Conservation (phyloP, 164 flowering plant genomes). For the grape (Vitis vinifera) region DNA sequence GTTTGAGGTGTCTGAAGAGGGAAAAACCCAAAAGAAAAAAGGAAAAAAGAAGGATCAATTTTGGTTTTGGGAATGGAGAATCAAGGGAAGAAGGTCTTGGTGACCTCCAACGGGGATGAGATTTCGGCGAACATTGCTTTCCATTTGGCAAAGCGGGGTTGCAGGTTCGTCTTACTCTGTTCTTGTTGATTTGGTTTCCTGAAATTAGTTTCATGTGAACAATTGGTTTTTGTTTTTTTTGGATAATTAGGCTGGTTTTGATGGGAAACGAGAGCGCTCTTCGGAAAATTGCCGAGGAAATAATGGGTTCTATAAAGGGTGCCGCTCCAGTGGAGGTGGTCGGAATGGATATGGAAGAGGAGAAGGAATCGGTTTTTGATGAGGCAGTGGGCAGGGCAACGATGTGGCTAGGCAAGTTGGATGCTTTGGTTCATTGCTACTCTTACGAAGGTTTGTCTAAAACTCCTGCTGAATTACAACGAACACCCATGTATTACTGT, state of each 20-base stretch:
- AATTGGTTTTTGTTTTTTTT: neutral
- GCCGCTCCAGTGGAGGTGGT: conserved; percentile 51
- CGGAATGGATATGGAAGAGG: conserved; percentile 76
- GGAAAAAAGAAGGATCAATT: no score
- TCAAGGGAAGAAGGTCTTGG: conserved; percentile 59
- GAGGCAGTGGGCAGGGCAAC: conserved; percentile 68
- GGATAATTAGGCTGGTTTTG: conserved; percentile 64
- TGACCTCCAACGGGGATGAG: conserved; percentile 77
- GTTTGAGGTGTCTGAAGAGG: no score
- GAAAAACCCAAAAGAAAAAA: neutral
- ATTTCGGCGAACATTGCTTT: conserved; percentile 64
- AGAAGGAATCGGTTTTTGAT: conserved; percentile 48
- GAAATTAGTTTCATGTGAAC: neutral
- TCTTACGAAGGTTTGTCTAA: conserved; percentile 64
- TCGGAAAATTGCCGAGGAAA: conserved; percentile 34
- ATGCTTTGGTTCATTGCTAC: conserved; percentile 77
- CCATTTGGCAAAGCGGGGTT: conserved; percentile 68
- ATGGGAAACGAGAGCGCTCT: conserved; percentile 67
- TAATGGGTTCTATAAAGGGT: conserved; percentile 36
- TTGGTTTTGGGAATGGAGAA: conserved; percentile 29
- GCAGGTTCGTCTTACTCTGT: conserved; percentile 52
- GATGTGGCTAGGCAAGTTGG: conserved; percentile 50
- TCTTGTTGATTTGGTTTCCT: neutral
- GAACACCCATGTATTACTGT: no score
- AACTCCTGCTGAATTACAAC: no score